Base-by-base conservation (phyloP, 2,329 filamentous ascomycete species). In the Byssoonygena ceratinophila region DNA sequence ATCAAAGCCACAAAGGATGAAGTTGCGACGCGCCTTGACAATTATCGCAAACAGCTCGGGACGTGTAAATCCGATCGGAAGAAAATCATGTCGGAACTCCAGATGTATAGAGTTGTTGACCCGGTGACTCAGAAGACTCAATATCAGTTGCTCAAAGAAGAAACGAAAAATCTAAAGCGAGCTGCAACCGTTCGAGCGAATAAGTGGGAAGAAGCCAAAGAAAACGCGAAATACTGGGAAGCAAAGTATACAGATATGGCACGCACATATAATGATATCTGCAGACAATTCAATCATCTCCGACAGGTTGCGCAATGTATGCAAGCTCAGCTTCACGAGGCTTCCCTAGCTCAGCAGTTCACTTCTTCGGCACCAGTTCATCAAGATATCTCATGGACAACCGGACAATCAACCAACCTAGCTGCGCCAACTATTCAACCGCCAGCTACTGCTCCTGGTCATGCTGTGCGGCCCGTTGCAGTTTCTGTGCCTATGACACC, bases 171-270 rank as follows among this genome's bases (percentile, higher is more conserved):
- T 16, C 37, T 59, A 29, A 48, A 59, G 25, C 63, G 64, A 2
- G 54, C 60, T 29, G 58, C 59, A 18, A 56, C 58, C 4, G 59
- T 57, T 14, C 63, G 62, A 14, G 55, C 62, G 45, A 57, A 53
- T 36, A 59, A 59, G 41, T 55, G 56, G 36, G 59, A 60, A 32
- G 55, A 60, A 43, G 60, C 60, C 53, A 64, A 59, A 56, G 49
- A 60, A 45, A 64, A 65, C 46, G 57, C 59, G 22, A 57, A 58
- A 36, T 58, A 58, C 16, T 65, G 61, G 66, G 62, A 49, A 54
- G 60, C 34, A 44, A 37, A 51, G 39, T 57, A 41, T 32, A 11
- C 56, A 34, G 34, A 60, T 14, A 37, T 67, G 8, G 59, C 62
- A 7, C 49, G 37, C 3, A 40, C 57, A 11, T 60, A 63, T 53